phyloP scores from a whole-genome alignment of 192 early-diverging fungal species.

The Backusella parvicylindrica region DNA sequence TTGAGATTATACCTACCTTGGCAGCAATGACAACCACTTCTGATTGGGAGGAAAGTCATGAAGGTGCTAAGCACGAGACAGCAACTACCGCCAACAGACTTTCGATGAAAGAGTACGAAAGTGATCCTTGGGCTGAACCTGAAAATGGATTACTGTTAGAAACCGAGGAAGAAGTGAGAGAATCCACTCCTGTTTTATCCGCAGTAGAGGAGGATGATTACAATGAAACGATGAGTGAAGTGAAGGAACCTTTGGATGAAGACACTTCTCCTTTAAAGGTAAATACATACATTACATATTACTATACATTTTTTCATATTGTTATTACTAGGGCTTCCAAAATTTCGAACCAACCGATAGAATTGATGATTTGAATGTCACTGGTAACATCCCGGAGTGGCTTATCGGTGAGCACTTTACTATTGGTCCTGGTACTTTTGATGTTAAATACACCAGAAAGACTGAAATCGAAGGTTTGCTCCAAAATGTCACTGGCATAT shows the following conservation, averaged over 20 bases:
- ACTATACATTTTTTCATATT: no score
- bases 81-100: not conserved
- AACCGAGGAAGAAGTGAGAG: not conserved
- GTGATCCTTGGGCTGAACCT: constrained; percentile 7
- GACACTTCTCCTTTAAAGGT: constrained; percentile 9
- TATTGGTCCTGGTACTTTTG: constrained; percentile 64
- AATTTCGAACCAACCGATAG: constrained; percentile 47
- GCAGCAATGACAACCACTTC: not conserved
- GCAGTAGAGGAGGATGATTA: not conserved
- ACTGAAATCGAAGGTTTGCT: constrained; percentile 51
- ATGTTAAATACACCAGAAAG: constrained; percentile 62
- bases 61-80: not conserved
- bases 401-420: constrained; percentile 63
- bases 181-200: not conserved
- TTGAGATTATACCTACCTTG: not conserved
- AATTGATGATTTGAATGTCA: constrained; percentile 44
- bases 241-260: constrained; percentile 4
- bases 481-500: constrained; percentile 65
- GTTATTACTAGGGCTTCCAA: constrained; percentile 53
- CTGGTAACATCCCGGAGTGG: constrained; percentile 62
- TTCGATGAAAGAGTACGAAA: not conserved
- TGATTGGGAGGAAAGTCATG: not conserved
- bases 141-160: not conserved
- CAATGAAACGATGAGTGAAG: not conserved
- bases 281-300: not conserved